phyloP scores from a whole-genome alignment of 2,329 filamentous ascomycete species.

The Cytospora chrysosperma region DNA sequence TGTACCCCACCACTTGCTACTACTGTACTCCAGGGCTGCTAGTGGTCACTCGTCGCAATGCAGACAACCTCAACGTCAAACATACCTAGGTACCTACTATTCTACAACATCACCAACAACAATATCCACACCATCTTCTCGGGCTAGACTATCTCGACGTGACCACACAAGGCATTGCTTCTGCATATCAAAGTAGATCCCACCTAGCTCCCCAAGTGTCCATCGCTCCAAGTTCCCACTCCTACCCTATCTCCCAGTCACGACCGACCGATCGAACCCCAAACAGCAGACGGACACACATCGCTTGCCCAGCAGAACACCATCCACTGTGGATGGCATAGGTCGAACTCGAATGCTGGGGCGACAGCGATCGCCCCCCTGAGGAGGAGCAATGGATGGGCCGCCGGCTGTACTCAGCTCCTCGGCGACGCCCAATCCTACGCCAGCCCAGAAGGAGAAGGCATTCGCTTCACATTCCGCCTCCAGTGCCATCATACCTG shows the following conservation, averaged over 20 bases:
- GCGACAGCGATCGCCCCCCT: constrained; percentile 30
- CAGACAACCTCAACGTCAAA: constrained; percentile 2
- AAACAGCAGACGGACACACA: neutral
- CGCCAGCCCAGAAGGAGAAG: constrained; percentile 39
- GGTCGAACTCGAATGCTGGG: constrained; percentile 29
- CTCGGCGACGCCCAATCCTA: constrained; percentile 50
- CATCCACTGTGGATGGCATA: constrained; percentile 21
- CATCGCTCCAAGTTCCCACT: neutral
- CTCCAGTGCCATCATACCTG: constrained; percentile 37
- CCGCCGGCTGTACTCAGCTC: constrained; percentile 50
- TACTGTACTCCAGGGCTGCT: neutral
- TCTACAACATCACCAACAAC: neutral
- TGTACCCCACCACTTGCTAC: neutral
- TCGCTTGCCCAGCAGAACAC: neutral
- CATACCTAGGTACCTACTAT: too few species aligned
- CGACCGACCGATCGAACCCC: constrained; percentile 2
- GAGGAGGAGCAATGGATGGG: constrained; percentile 38
- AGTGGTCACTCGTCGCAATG: neutral
- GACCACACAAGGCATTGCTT: constrained; percentile 2
- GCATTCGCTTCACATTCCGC: constrained; percentile 46
- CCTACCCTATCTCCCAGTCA: neutral
- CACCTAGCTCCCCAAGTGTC: neutral
- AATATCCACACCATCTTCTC: neutral
- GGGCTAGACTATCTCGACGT: constrained; percentile 6
- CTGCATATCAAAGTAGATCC: neutral